Percentiles rank a stretch among this genome's conserved stretches.
These are phyloP conservation scores for Geranium brycei DNA, from an alignment of 345 rosid genomes.

Conservation along the genomic window DNA sequence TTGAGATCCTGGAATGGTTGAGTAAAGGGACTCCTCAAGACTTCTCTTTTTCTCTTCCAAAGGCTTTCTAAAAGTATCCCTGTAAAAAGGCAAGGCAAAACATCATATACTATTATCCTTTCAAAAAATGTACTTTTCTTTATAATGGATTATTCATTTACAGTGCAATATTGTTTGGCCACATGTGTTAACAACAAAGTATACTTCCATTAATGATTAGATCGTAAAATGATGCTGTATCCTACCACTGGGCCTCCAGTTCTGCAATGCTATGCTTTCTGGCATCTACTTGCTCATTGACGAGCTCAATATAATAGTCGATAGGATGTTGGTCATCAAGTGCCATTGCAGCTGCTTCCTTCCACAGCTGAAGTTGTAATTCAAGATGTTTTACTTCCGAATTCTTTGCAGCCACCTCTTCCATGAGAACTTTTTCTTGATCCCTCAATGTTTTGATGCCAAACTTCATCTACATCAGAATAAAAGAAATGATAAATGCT, in stretches of 20 bases:
- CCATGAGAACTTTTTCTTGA: constrained; percentile 23
- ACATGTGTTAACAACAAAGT: neutral
- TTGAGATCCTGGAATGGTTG: constrained; percentile 35
- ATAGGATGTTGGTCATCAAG: constrained; percentile 30
- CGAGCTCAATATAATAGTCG: constrained; percentile 40
- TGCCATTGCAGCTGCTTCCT: constrained; percentile 44
- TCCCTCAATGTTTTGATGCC: constrained; percentile 21
- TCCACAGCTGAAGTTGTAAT: constrained; percentile 39
- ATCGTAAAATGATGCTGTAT: constrained; percentile 5
- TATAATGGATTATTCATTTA: neutral
- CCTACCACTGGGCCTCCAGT: constrained; percentile 45
- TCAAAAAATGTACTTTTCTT: neutral
- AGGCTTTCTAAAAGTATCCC: constrained; percentile 39
- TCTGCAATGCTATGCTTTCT: constrained; percentile 29
- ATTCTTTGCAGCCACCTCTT: constrained; percentile 27
- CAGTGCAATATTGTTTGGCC: neutral
- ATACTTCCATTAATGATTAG: neutral
- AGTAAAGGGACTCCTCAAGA: constrained; percentile 44
- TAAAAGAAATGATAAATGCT: constrained; percentile 3
- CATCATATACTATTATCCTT: neutral
- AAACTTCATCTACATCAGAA: constrained; percentile 25
- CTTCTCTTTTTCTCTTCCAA: constrained; percentile 46
- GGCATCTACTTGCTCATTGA: constrained; percentile 28
- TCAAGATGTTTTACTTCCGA: constrained; percentile 32
- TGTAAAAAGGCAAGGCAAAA: constrained; percentile 15